Evolutionary conservation across 75 land plant species (phyloP), one percentile per base, ranked within the genome.

Genomic region (Selaginella tamariscina): DNA sequence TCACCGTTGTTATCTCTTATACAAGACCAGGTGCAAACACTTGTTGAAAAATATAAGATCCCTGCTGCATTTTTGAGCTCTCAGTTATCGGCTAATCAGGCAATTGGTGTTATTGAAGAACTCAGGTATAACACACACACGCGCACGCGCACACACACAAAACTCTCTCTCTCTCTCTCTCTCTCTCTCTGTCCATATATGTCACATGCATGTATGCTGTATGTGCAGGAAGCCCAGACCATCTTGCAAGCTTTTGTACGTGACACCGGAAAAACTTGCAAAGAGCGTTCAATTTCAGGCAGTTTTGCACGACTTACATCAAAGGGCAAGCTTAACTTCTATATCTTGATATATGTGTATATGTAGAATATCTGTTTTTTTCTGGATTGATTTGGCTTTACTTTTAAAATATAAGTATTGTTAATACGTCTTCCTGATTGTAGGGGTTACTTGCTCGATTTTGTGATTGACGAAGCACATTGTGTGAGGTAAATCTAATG

Each of bases 381-480:
- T n/a, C n/a, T n/a, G n/a, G n/a, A n/a, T n/a, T n/a, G n/a, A n/a
- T n/a, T n/a, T n/a, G n/a, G n/a, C n/a, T n/a, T n/a, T n/a, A n/a
- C n/a, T n/a, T n/a, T n/a, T n/a, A n/a, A n/a, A n/a, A n/a, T n/a
- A n/a, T n/a, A n/a, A n/a, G n/a, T n/a, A n/a, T n/a, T n/a, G n/a
- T n/a, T n/a, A n/a, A n/a, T n/a, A n/a, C n/a, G n/a, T n/a, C n/a
- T n/a, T 55, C 64, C 62, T 28, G 56, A 54, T 33, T 64, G 68
- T 75, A 91, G 83, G 84, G 88, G 71, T 74, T 79, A 68, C 62
- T 91, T 26, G 94, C 97, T 31, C 82, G 89, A n/a, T 33, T 91
- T 91, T 86, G 87, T 84, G 55, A 76, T 91, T 69, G 97, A 88
- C 72, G 97, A 91, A 76, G 94, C 93, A 24, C 94, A 91, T 62